Conservation (phyloP, 805 yeast genomes). For the Pichia phayaonensis region DNA sequence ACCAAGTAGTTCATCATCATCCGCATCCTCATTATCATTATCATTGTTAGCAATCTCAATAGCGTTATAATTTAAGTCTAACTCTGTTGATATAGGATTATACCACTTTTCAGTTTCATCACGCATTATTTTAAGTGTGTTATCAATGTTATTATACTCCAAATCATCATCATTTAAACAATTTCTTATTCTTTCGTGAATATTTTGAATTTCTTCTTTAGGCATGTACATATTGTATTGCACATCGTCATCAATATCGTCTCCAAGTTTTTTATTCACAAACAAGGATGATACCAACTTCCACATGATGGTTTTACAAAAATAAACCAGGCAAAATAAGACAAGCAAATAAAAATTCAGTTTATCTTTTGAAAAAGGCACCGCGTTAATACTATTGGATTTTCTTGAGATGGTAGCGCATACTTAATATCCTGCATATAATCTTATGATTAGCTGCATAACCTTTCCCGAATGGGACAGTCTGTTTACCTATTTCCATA, state of each 20-base stretch:
- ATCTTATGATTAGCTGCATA: too few species aligned
- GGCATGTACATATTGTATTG: neutral
- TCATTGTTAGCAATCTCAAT: neutral
- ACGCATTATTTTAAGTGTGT: constrained; percentile 18
- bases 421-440: too few species aligned
- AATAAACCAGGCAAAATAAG: too few species aligned
- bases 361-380: neutral
- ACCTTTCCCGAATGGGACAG: too few species aligned
- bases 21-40: neutral
- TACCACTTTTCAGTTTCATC: constrained; percentile 15
- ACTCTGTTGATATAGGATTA: neutral
- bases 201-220: neutral
- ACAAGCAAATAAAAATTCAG: neutral
- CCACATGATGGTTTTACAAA: neutral
- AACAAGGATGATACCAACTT: neutral
- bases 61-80: neutral
- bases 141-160: constrained; percentile 14
- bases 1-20: constrained; percentile 7
- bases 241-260: neutral
- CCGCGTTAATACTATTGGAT: neutral
- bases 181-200: constrained; percentile 8
- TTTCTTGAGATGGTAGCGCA: too few species aligned
- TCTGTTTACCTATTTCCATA: too few species aligned
- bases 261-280: neutral
- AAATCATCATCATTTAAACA: constrained; percentile 12